Base-by-base conservation (phyloP, 768 basidiomycete genomes). In the Russula sp. region DNA sequence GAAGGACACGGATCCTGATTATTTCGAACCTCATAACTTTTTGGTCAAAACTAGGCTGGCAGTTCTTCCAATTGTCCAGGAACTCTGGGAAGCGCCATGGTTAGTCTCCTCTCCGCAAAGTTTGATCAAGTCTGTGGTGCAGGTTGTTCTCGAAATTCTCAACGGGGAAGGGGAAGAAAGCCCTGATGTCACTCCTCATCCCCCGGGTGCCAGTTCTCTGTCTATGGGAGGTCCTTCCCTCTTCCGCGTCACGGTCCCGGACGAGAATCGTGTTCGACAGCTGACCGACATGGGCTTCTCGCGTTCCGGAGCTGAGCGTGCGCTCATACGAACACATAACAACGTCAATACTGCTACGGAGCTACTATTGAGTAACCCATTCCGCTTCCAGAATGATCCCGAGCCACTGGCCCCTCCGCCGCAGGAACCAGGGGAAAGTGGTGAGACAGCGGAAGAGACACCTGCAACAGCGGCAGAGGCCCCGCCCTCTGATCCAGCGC, bases 281-380 rank as follows among this genome's bases (percentile, higher is more conserved):
- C 79, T 98, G 59, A 87, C 84, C 10, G 97, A 98, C 70, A 98
- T 99, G 97, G 97, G 97, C 51, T 99, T 98, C 78, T 85, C 89
- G 40, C 85, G 94, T n/a, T 82, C 84, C 47, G 91, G 91, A 13
- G 92, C 87, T 2, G 89, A 91, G 70, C 82, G 87, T 57, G 96
- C 96, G 4, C 78, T 99, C 44, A 74, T 80, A 20, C 89, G 95
- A 11, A 86, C 88, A 4, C 84, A 88, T 65, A 98, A 98, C 74
- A 94, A 97, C 70, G 79, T 97, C 69, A 86, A 80, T 49, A 85
- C 89, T 5, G 97, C 97, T 4, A 88, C 96, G 0, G 95, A 98
- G 68, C 77, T 90, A 4, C 80, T 99, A 1, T 77, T 99, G 14
- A 81, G 84, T 0, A 88, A 94, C 68, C 92, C 94, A 2, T 89